Base-by-base conservation (phyloP, 352 stramenopile species). In the Globisporangium ultimum region DNA sequence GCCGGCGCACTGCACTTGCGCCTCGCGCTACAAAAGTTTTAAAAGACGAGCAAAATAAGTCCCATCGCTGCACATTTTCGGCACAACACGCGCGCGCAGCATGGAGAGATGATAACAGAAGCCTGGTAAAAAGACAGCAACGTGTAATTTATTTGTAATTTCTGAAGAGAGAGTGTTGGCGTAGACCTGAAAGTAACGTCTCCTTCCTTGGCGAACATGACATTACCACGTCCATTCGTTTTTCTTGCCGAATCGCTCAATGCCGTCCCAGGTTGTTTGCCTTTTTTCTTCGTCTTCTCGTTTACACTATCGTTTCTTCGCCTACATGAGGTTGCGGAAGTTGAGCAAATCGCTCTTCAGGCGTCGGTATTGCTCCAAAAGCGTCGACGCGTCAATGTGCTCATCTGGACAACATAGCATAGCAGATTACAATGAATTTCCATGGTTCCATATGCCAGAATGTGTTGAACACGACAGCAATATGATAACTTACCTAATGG, bases 291-390 rank as follows among this genome's bases (percentile, higher is more conserved):
- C 14, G 40, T 6, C 21, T 60, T 46, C 51, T 32, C 36, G 15
- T 36, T 48, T 20, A 36, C 3, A 40, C 21, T 49, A 34, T 15
- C 22, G 17, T 34, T 21, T 40, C 41, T 47, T 45, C 53, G 48
- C 40, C 60, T 89, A 93, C 77, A 87, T 71, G 63, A 84, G 64
- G 53, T 72, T 84, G 49, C 84, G 75, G 60, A 90, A 89, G 56
- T 73, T 84, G 53, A 93, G 67, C 63, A 93, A 58, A 52, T 93
- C 80, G 58, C 57, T 76, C 62, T 89, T 90, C 60, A 86, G 71
- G 53, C 81, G 79, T 51, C 84, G 81, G 67, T 86, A 91, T 62
- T 89, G 76, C 2, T 89, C 83, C 40, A 91, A 67, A 40, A 93
- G 63, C 22, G 70, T 76, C 45, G 71, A 66, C 14, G 80, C 70